These are phyloP conservation scores for Metschnikowia borealis DNA, from an alignment of 805 yeast species.

Conservation along the genomic window DNA sequence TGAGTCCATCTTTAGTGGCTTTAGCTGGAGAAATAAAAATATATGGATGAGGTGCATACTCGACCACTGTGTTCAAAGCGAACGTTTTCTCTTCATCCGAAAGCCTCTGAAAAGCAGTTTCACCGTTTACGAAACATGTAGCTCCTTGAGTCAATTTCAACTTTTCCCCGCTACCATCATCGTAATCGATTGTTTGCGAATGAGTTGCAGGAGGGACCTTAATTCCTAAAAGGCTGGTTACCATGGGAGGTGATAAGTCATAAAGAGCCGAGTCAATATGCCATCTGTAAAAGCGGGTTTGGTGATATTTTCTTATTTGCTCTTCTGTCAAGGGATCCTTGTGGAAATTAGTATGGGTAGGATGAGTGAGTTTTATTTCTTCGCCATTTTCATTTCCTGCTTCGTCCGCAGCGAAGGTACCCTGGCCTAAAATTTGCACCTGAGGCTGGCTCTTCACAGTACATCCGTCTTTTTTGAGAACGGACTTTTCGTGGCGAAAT, in stretches of 20 bases:
- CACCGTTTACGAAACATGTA: slow-evolving; percentile 86
- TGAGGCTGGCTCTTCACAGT: slow-evolving; percentile 82
- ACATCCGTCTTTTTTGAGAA: slow-evolving; percentile 74
- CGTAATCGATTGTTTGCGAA: slow-evolving; percentile 59
- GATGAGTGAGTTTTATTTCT: slow-evolving; percentile 65
- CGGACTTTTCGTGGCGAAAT: slow-evolving; percentile 48
- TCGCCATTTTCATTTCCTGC: slow-evolving; percentile 61
- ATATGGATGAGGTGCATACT: slow-evolving; percentile 91
- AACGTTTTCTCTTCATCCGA: slow-evolving; percentile 67
- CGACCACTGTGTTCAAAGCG: slow-evolving; percentile 75
- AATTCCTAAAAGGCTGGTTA: slow-evolving; percentile 79
- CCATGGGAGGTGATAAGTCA: slow-evolving; percentile 80
- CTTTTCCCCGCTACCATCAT: slow-evolving; percentile 50
- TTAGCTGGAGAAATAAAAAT: slow-evolving; percentile 75
- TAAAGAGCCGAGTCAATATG: slow-evolving; percentile 89
- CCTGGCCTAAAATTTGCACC: slow-evolving; percentile 87
- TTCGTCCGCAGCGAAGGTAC: slow-evolving; percentile 52
- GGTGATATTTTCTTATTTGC: slow-evolving; percentile 53
- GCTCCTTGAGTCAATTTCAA: slow-evolving; percentile 77
- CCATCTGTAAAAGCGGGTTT: slow-evolving; percentile 88
- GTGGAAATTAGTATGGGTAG: slow-evolving; percentile 81
- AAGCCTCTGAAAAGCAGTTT: slow-evolving; percentile 64
- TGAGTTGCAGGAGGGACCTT: slow-evolving; percentile 69
- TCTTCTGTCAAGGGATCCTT: slow-evolving; percentile 59
- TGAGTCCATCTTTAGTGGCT: slow-evolving; percentile 82